Conservation (phyloP, 495 filamentous ascomycete genomes). For the Podospora australis region DNA sequence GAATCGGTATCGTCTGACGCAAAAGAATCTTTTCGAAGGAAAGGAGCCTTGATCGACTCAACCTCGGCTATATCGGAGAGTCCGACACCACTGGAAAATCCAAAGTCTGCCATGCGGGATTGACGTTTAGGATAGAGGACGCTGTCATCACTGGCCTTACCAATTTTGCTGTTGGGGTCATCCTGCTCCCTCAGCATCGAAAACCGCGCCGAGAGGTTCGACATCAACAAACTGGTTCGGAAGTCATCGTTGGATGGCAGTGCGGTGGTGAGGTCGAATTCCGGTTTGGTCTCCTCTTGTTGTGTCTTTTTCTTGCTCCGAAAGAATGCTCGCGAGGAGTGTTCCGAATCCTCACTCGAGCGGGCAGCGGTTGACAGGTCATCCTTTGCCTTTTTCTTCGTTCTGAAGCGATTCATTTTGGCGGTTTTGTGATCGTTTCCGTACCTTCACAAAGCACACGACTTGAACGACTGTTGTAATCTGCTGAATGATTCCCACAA, state of each 20-base stretch:
- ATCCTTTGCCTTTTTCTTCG: conserved; percentile 61
- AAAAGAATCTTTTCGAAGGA: conserved; percentile 44
- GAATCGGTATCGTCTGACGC: conserved; percentile 60
- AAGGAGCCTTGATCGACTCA: conserved; percentile 60
- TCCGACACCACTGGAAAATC: conserved; percentile 41
- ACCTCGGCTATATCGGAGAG: conserved; percentile 87
- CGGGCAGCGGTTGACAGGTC: conserved; percentile 37
- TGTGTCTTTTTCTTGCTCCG: conserved; percentile 52
- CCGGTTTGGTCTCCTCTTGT: conserved; percentile 50
- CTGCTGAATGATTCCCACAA: no score
- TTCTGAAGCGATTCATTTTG: conserved; percentile 69
- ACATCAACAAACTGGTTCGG: conserved; percentile 94
- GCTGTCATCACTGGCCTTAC: conserved; percentile 91
- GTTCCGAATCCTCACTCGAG: conserved; percentile 46
- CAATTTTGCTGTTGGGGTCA: conserved; percentile 77
- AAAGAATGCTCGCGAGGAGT: conserved; percentile 43
- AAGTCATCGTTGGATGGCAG: conserved; percentile 85
- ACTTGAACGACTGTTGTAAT: no score
- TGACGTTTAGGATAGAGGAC: conserved; percentile 77
- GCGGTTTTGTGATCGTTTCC: no score
- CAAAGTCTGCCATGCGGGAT: conserved; percentile 58
- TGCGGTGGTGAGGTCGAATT: conserved; percentile 65
- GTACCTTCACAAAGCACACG: no score
- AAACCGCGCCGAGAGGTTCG: conserved; percentile 87
- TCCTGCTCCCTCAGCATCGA: conserved; percentile 95